phyloP scores from a whole-genome alignment of 2,329 filamentous ascomycete genomes.

The Aspergillus costaricaensis region DNA sequence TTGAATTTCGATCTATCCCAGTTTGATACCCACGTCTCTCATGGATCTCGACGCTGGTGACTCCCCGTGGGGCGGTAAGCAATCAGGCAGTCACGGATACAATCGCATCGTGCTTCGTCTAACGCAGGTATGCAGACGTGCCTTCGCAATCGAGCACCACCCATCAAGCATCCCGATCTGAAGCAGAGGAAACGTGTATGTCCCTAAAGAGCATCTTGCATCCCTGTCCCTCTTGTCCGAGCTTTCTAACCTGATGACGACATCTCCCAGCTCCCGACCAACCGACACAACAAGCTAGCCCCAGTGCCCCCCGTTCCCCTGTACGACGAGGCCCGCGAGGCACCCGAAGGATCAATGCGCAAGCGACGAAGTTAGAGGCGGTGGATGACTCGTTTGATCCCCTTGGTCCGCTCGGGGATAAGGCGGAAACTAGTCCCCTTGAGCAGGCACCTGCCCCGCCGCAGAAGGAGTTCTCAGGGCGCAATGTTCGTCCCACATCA shows the following conservation, averaged over 20 bases:
- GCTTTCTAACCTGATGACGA: conserved; percentile 14
- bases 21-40: conserved; percentile 3
- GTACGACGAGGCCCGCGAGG: conserved; percentile 53
- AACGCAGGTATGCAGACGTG: conserved; percentile 42
- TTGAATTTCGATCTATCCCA: background rate
- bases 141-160: conserved; percentile 45
- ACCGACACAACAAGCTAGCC: conserved; percentile 38
- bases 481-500: conserved; percentile 40
- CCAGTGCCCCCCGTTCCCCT: conserved; percentile 50
- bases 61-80: conserved; percentile 54
- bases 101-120: conserved; percentile 26
- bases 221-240: background rate
- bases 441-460: conserved; percentile 61
- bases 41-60: conserved; percentile 49
- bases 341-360: conserved; percentile 60
- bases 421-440: conserved; percentile 35
- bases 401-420: conserved; percentile 61
- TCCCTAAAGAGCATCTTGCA: background rate
- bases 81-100: conserved; percentile 29
- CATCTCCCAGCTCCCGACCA: conserved; percentile 29
- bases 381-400: conserved; percentile 65
- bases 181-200: conserved; percentile 36
- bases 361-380: conserved; percentile 63
- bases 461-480: conserved; percentile 56
- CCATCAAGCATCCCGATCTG: conserved; percentile 29